phyloP scores from a whole-genome alignment of 345 rosid genomes.

The Eucalyptus erythrocorys region DNA sequence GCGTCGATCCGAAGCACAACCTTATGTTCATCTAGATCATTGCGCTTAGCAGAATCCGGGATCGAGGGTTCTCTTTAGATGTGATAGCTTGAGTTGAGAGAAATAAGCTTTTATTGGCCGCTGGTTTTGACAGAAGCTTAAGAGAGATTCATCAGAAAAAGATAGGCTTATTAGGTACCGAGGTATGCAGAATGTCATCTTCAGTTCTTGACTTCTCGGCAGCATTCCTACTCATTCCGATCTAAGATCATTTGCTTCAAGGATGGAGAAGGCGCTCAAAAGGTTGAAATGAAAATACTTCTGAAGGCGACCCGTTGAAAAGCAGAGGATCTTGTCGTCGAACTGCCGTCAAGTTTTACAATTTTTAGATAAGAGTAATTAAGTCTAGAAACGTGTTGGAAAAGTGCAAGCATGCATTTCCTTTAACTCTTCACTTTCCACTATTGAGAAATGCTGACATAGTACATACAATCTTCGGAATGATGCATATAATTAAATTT shows the following conservation, averaged over 20 bases:
- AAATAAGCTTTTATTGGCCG: not conserved
- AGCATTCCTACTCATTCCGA: not conserved
- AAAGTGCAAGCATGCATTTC: not conserved
- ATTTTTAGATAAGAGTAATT: not conserved
- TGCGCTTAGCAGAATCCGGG: not conserved
- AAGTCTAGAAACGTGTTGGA: not conserved
- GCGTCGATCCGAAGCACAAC: not conserved
- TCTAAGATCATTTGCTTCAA: not conserved
- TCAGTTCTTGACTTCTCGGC: not conserved
- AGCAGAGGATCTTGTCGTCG: not conserved
- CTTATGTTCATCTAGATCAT: not conserved
- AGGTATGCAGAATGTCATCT: not conserved
- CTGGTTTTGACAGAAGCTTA: not conserved
- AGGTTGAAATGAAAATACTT: not conserved
- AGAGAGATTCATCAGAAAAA: not conserved
- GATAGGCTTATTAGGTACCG: not conserved
- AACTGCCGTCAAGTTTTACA: not conserved
- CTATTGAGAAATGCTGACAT: not conserved
- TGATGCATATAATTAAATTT: no score
- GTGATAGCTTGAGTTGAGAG: not conserved
- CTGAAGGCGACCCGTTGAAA: not conserved
- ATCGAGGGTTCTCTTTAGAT: not conserved
- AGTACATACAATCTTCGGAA: not conserved
- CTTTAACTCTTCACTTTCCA: not conserved
- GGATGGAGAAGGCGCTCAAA: not conserved